Conservation (phyloP, 768 basidiomycete genomes). For the Naematelia aurantialba region DNA sequence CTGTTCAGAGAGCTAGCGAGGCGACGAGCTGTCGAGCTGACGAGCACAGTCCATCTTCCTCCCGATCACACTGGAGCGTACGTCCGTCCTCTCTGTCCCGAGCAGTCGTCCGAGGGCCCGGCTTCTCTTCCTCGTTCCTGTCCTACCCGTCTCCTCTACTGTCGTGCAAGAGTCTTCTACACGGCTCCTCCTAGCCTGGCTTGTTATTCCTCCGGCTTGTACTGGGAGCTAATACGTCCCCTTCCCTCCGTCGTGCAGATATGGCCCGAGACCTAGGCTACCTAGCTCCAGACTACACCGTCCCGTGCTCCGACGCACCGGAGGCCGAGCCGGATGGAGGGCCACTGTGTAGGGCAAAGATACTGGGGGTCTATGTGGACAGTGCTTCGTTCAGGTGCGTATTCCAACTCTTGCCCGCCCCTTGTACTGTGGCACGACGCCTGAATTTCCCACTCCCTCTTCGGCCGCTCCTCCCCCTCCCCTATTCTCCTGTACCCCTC, state of each 20-base stretch:
- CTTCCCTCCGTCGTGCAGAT: slow-evolving; percentile 75
- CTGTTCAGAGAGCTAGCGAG: too few species aligned
- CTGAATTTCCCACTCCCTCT: too few species aligned
- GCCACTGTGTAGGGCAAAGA: slow-evolving; percentile 65
- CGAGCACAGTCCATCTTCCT: slow-evolving; percentile 46
- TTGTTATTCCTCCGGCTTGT: too few species aligned
- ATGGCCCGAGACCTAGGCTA: slow-evolving; percentile 86
- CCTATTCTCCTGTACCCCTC: not conserved
- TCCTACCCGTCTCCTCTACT: not conserved
- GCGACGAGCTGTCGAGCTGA: too few species aligned
- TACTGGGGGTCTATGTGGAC: slow-evolving; percentile 83
- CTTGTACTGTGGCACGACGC: too few species aligned
- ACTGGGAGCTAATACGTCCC: too few species aligned
- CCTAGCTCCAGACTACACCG: slow-evolving; percentile 63
- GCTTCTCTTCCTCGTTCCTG: not conserved
- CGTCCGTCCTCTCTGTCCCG: slow-evolving; percentile 5
- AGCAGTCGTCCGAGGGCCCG: not conserved
- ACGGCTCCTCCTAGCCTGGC: too few species aligned
- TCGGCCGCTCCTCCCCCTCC: not conserved
- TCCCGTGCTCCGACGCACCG: slow-evolving; percentile 55
- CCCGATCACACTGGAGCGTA: slow-evolving; percentile 48
- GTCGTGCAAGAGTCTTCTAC: slow-evolving; percentile 64
- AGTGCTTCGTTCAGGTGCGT: slow-evolving; percentile 84
- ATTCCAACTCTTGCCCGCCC: too few species aligned
- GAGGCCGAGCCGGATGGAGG: slow-evolving; percentile 37